Percentiles rank a stretch among this genome's conserved stretches.
Evolutionary conservation across 768 basidiomycete genomes (phyloP).

Genomic region (Lyophyllum atratum): DNA sequence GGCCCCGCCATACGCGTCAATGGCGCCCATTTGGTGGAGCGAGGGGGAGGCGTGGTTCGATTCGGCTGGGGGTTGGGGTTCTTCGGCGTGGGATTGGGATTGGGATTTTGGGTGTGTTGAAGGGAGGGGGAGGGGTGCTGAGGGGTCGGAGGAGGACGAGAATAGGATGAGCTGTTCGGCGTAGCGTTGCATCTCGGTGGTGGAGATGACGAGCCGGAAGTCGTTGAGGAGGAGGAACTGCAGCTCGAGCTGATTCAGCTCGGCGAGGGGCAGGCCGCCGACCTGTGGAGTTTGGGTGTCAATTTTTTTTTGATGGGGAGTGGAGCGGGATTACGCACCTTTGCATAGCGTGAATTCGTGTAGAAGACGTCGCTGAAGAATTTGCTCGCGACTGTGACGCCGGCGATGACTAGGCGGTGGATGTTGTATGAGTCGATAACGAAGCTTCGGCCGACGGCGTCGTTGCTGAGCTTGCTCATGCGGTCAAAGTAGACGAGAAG

Average conservation of each 20-base stretch:
- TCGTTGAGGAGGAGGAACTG: slow-evolving; percentile 97
- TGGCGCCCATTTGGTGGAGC: slow-evolving; percentile 47
- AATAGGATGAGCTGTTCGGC: slow-evolving; percentile 86
- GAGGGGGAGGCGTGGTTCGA: not conserved
- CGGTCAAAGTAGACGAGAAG: slow-evolving; percentile 97
- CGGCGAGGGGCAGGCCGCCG: slow-evolving; percentile 89
- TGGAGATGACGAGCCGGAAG: slow-evolving; percentile 85
- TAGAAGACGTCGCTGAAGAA: slow-evolving; percentile 99
- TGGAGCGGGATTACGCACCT: slow-evolving; percentile 55
- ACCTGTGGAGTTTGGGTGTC: slow-evolving; percentile 54
- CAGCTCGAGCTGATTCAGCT: slow-evolving; percentile 95
- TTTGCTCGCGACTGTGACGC: slow-evolving; percentile 98
- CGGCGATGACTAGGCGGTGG: slow-evolving; percentile 95
- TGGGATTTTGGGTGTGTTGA: not conserved
- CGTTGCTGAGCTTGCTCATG: slow-evolving; percentile 71
- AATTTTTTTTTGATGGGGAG: slow-evolving; percentile 2
- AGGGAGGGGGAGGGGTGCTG: slow-evolving; percentile 20
- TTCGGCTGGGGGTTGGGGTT: not conserved
- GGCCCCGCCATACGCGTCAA: slow-evolving; percentile 52
- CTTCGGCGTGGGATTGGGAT: too few relatives aligned
- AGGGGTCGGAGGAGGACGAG: slow-evolving; percentile 29
- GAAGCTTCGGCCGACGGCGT: slow-evolving; percentile 60
- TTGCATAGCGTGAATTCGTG: slow-evolving; percentile 97
- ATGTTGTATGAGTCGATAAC: slow-evolving; percentile 98
- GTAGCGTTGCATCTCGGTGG: slow-evolving; percentile 93